A percentile compares a stretch with the other conserved stretches of the same genome.
These are phyloP conservation scores for Senecio squalidus DNA, from an alignment of 140 eudicot genomes.

Conservation along the genomic window DNA sequence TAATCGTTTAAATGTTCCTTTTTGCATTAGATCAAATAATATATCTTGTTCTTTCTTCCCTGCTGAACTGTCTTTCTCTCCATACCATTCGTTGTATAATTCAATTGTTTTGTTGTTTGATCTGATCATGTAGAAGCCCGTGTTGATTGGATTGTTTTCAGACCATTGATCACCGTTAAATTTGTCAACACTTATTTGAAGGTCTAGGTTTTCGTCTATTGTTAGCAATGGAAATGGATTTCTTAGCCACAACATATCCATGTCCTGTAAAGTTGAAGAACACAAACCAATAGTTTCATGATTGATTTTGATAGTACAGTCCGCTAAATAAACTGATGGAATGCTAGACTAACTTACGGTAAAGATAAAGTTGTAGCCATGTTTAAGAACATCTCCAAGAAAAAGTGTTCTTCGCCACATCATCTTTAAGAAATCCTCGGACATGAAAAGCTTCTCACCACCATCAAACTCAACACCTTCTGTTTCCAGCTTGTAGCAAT, in stretches of 20 bases:
- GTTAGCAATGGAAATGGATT: conserved; percentile 35
- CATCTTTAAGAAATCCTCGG: conserved; percentile 58
- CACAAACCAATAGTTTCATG: background rate
- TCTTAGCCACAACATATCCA: conserved; percentile 48
- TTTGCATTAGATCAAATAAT: conserved; percentile 24
- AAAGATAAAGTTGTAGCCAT: conserved; percentile 62
- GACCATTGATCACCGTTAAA: conserved; percentile 48
- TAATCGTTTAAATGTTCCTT: conserved; percentile 27
- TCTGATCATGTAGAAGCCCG: conserved; percentile 67
- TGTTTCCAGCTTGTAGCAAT: conserved; percentile 52
- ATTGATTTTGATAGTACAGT: no score
- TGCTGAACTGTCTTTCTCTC: conserved; percentile 29
- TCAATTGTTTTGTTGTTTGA: conserved; percentile 69
- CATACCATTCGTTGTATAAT: conserved; percentile 50
- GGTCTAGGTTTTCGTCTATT: conserved; percentile 21
- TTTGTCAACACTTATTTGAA: conserved; percentile 41
- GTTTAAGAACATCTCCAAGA: conserved; percentile 50
- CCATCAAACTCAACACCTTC: conserved; percentile 50
- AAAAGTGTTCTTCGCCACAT: conserved; percentile 76
- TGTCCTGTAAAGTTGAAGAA: conserved; percentile 32
- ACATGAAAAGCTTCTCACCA: conserved; percentile 52
- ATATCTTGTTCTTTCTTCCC: conserved; percentile 82
- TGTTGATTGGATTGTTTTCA: conserved; percentile 42
- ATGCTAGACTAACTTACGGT: conserved; percentile 38
- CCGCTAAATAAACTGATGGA: no score